Evolutionary conservation across 2,329 filamentous ascomycete genomes (phyloP).

Genomic region (Sarocladium strictum): DNA sequence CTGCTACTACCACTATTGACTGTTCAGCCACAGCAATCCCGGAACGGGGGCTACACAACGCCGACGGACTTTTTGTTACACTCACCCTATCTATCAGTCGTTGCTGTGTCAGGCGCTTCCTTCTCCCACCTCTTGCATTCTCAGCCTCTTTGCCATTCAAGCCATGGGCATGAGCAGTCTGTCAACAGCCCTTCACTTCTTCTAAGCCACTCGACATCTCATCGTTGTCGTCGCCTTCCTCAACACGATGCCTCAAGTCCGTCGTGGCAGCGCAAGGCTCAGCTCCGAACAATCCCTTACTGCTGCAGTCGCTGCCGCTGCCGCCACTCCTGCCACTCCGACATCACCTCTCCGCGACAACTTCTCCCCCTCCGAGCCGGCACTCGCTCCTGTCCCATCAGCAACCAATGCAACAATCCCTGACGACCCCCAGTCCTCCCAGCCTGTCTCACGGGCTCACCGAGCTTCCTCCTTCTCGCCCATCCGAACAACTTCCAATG

Average conservation of each 20-base stretch:
- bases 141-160: no score
- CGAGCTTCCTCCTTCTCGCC: not conserved
- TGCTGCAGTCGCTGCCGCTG: no score
- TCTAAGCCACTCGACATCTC: not conserved
- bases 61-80: no score
- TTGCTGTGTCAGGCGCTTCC: no score
- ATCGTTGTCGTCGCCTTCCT: no score
- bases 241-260: slow-evolving; percentile 12
- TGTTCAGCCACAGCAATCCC: no score
- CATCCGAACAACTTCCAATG: not conserved
- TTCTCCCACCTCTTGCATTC: no score
- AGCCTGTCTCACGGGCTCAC: not conserved
- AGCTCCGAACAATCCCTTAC: slow-evolving; percentile 9
- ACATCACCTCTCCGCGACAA: not conserved
- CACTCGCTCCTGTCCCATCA: not conserved
- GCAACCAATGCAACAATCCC: not conserved
- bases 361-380: not conserved
- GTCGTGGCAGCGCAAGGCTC: slow-evolving; percentile 8
- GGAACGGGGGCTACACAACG: no score
- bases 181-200: not conserved
- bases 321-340: no score
- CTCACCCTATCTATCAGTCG: no score
- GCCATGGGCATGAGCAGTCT: not conserved
- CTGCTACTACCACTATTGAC: slow-evolving; percentile 13
- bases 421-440: not conserved